Base-by-base conservation (phyloP, 257 asterid species). In the Primulina eburnea region DNA sequence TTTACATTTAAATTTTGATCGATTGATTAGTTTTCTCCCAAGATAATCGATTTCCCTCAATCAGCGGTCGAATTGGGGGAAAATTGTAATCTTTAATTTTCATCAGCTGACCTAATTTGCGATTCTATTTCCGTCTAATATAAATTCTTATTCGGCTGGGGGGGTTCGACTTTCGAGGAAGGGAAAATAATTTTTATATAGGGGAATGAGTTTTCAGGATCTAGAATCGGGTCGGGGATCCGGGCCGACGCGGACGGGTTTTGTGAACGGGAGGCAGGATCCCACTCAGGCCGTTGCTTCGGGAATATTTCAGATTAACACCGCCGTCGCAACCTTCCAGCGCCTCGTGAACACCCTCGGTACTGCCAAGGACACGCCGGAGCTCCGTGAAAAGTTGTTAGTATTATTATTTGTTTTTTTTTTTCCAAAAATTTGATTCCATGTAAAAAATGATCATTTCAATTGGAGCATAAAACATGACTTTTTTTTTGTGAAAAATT, bases 351-450 rank as follows among this genome's bases (percentile, higher is more conserved):
- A 90, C 69, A 84, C 97, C 75, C 87, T 93, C 3, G 99, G 99
- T 26, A 93, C 99, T 16, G 94, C 96, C 26, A 93, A 89, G 82
- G 99, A 93, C 71, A 90, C 97, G 62, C 92, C 96, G 4, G 92
- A 90, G 82, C 97, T 90, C 59, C 96, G 99, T 7, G 96, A 90
- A 58, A 93, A 90, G 82, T 89, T 93, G 99, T 93, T 78, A 83
- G 90, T 83, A 10, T 26, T 24, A 82, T 56, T 47, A 65, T 40
- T 3, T 33, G 37, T 62, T 68, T 71, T 38, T 20, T 16, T 33
- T 35, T 0, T 2, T 2, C 4, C 4, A 40, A 40, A 9, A 40
- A 40, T 9, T 11, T 11, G 5, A 40, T 40, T 11, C 10, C 40
- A 5, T 35, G 40, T 35, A 35, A 35, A 11, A 10, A 0, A 40